Base-by-base conservation (phyloP, 768 basidiomycete genomes). In the Leccinum aurantiacum region DNA sequence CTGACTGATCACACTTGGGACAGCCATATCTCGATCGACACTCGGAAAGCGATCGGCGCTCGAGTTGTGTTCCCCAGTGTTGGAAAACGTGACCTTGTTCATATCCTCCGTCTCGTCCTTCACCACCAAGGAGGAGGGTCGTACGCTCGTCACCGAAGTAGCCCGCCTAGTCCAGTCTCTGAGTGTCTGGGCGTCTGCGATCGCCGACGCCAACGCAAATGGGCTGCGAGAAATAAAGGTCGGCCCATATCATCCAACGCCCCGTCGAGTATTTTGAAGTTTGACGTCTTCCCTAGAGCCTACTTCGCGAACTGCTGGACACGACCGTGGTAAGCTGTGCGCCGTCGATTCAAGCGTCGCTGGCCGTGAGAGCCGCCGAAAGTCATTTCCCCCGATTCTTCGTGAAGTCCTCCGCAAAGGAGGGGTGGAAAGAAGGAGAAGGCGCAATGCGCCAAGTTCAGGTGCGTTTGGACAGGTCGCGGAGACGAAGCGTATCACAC, bases 311-410 rank as follows among this genome's bases (percentile, higher is more conserved):
- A 1, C 67, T 80, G 31, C 62, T 83, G 4, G 78, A 80, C 24
- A 65, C 71, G 15, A 69, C 76, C 13, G 52, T 82, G 9, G 59
- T 74, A 3, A 63, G 63, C 10, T 81, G 73, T 61, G 71, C 76
- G 15, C 65, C 68, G 47, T 78, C 69, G 41, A 75, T 85, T 19
- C 74, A 78, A 33, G 74, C 77, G 2, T 76, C 68, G 10, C 69
- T 85, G 3, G 80, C 85, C 2, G 76, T 80, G 58, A 72, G 81
- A 54, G 75, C 77, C 7, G 81, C 85, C 48, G 77, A 79, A 63
- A 31, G 56, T 9, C 67, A 72, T 53, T 84, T 79, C 62, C 81
- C 86, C 8, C 77, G 80, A 15, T 71, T 81, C 29, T 76, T 78
- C 1, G 57, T 78, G 24, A 67, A 69, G 47, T 75, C 78, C 3